These are phyloP conservation scores for Candida pseudofarinosa DNA, from an alignment of 805 yeast genomes.

Conservation along the genomic window DNA sequence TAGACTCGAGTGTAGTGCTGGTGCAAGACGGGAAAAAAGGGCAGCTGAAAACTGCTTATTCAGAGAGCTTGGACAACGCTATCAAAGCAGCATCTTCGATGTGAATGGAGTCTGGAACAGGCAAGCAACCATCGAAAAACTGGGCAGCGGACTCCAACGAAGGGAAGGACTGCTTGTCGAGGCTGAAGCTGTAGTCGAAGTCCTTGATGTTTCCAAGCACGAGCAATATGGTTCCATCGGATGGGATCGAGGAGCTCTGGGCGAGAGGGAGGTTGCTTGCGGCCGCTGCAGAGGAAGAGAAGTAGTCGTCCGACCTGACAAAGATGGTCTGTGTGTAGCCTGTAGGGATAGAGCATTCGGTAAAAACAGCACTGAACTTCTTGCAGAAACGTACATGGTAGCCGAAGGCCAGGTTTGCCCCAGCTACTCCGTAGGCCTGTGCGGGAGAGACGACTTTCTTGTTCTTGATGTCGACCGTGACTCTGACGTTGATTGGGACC, in stretches of 20 bases:
- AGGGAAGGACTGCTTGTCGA: constrained; percentile 47
- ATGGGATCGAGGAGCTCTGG: constrained; percentile 7
- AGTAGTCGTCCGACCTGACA: constrained; percentile 66
- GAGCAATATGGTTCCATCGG: constrained; percentile 36
- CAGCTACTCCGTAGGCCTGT: constrained; percentile 64
- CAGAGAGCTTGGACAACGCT: constrained; percentile 38
- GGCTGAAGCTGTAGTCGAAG: constrained; percentile 47
- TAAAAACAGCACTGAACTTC: constrained; percentile 59
- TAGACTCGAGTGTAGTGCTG: neutral
- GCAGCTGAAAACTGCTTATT: neutral
- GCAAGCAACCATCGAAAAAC: constrained; percentile 63
- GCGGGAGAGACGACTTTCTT: constrained; percentile 64
- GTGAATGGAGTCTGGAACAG: constrained; percentile 52
- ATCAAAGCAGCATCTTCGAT: constrained; percentile 71
- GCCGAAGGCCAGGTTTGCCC: constrained; percentile 62
- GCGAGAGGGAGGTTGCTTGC: constrained; percentile 14
- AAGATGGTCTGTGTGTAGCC: constrained; percentile 71
- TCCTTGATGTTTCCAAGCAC: constrained; percentile 65
- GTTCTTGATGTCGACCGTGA: constrained; percentile 67
- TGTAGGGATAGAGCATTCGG: constrained; percentile 56
- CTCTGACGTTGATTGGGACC: constrained; percentile 75
- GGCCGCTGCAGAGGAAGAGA: constrained; percentile 20
- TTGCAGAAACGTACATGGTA: constrained; percentile 69
- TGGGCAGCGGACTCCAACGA: constrained; percentile 53
- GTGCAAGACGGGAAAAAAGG: neutral